phyloP scores from a whole-genome alignment of 768 basidiomycete genomes.

The Podaxis mareebaensis region DNA sequence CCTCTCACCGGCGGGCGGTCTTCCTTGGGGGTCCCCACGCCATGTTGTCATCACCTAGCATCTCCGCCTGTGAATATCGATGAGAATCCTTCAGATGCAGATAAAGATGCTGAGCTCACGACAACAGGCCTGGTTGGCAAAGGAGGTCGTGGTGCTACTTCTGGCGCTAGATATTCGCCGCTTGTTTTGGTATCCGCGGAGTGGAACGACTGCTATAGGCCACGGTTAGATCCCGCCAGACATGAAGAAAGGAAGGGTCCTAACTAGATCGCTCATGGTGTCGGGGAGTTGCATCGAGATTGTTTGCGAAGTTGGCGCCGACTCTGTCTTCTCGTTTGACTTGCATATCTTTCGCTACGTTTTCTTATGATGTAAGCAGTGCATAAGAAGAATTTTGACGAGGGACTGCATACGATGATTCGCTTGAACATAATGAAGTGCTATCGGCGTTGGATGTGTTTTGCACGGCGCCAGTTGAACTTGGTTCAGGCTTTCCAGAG shows the following conservation, averaged over 20 bases:
- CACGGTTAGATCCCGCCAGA: background rate
- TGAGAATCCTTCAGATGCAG: background rate
- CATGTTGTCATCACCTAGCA: slow-evolving; percentile 20
- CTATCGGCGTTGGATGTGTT: background rate
- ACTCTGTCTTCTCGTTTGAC: background rate
- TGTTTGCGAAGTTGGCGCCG: background rate
- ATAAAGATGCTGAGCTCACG: background rate
- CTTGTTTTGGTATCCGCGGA: background rate
- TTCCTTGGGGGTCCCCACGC: slow-evolving; percentile 17
- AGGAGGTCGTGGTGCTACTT: background rate
- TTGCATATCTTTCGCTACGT: background rate
- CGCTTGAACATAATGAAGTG: background rate
- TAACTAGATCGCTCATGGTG: background rate
- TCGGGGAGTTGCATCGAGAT: slow-evolving; percentile 1
- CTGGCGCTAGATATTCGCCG: background rate
- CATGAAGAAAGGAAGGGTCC: background rate
- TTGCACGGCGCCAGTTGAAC: background rate
- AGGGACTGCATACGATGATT: background rate
- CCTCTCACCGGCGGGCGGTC: background rate
- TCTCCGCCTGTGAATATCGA: slow-evolving; percentile 13
- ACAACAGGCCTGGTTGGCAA: background rate
- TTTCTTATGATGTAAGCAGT: background rate
- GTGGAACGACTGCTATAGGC: background rate
- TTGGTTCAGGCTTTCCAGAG: background rate
- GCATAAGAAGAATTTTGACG: background rate